A percentile compares a stretch with the other conserved stretches of the same genome.
Evolutionary conservation across 2,329 filamentous ascomycete species (phyloP).

Genomic region (Clarireedia homoeocarpa): DNA sequence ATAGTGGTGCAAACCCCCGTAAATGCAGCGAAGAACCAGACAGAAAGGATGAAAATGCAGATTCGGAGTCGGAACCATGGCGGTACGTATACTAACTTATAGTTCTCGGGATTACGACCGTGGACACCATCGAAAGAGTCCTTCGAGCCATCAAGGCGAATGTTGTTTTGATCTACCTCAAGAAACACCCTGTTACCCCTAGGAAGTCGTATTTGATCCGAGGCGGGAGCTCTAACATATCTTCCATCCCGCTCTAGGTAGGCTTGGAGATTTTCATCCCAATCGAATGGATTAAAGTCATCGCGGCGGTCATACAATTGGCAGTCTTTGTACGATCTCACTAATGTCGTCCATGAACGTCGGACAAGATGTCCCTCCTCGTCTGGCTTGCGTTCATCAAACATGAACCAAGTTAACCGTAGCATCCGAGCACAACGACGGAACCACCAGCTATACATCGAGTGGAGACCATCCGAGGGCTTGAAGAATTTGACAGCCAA

Average conservation of each 20-base stretch:
- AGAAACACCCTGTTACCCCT: slow-evolving; percentile 78
- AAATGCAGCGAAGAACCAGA: slow-evolving; percentile 88
- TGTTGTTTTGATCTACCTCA: slow-evolving; percentile 60
- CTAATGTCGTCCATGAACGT: slow-evolving; percentile 50
- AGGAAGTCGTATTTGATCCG: slow-evolving; percentile 88
- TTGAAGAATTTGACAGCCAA: slow-evolving; percentile 76
- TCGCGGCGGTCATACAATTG: slow-evolving; percentile 33
- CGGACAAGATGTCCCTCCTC: slow-evolving; percentile 68
- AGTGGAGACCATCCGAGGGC: slow-evolving; percentile 74
- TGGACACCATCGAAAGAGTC: slow-evolving; percentile 50
- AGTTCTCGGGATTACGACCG: slow-evolving; percentile 39
- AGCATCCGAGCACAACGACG: slow-evolving; percentile 72
- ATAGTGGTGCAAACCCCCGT: slow-evolving; percentile 83
- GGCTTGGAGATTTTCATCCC: slow-evolving; percentile 37
- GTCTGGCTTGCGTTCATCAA: slow-evolving; percentile 71
- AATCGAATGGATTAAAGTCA: slow-evolving; percentile 30
- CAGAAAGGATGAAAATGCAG: slow-evolving; percentile 75
- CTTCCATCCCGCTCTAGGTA: slow-evolving; percentile 52
- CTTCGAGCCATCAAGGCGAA: slow-evolving; percentile 51
- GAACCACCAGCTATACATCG: slow-evolving; percentile 96
- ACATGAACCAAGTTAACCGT: slow-evolving; percentile 85
- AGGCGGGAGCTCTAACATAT: slow-evolving; percentile 88
- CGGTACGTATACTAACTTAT: slow-evolving; percentile 66
- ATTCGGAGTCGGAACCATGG: slow-evolving; percentile 77
- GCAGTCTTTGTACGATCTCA: slow-evolving; percentile 31